Evolutionary conservation across 1,284 basidiomycete genomes (phyloP).

Genomic region (Cystobasidium sp.): DNA sequence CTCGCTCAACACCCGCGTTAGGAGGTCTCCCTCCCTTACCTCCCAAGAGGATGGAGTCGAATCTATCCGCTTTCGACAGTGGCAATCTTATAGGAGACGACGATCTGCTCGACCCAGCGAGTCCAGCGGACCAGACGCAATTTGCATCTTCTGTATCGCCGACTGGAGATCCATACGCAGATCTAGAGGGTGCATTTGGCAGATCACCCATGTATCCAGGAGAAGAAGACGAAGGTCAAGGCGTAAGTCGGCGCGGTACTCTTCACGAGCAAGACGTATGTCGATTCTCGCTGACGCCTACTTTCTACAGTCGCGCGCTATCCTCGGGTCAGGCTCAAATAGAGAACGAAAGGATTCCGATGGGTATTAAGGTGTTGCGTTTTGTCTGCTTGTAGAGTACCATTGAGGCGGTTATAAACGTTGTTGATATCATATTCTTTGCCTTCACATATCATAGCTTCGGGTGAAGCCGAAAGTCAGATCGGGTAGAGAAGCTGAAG

Average conservation of each 20-base stretch:
- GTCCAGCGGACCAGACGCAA: conserved; percentile 19
- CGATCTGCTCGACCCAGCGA: conserved; percentile 20
- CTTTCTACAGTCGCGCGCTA: conserved; percentile 7
- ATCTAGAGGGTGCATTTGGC: conserved; percentile 23
- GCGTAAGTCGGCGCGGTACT: conserved; percentile 4
- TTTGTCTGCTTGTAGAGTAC: not conserved
- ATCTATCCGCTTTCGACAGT: conserved; percentile 9
- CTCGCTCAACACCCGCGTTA: conserved; percentile 8
- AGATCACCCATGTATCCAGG: conserved; percentile 17
- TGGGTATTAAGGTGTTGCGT: not conserved
- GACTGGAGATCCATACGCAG: conserved; percentile 25
- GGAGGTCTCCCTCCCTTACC: conserved; percentile 31
- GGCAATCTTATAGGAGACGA: conserved; percentile 15
- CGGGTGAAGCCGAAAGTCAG: no score
- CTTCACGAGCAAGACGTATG: not conserved
- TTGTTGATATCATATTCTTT: not conserved
- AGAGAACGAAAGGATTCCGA: not conserved
- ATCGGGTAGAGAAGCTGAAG: no score
- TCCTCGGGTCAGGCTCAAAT: not conserved
- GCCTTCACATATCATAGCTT: no score
- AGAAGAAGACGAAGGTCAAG: conserved; percentile 35
- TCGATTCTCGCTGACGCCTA: not conserved
- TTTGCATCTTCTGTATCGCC: conserved; percentile 2
- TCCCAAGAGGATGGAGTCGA: conserved; percentile 37
- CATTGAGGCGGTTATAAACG: not conserved